Evolutionary conservation across 1,139 yeast genomes (phyloP), one percentile per base, ranked within the genome.

Genomic region (Kodamaea sp.): DNA sequence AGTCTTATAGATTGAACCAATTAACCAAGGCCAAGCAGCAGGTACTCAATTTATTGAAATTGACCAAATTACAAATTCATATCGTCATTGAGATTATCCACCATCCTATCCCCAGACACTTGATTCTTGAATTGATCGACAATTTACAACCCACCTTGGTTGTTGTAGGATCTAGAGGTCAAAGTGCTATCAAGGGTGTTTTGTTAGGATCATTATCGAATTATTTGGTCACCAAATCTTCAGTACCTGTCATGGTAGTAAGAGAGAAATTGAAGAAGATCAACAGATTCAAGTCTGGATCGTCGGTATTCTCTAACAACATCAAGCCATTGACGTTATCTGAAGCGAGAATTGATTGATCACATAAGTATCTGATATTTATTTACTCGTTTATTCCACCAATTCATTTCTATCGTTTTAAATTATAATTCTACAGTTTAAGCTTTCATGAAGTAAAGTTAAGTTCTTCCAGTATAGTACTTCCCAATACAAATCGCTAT

Each of bases 211-310:
- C 87, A 3, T 72, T 86, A 43, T 78, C 87, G 4, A 86, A 84
- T 50, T 86, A 85, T 55, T 68, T 86, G 48, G 87, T 85, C 9
- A 80, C 88, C 11, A 79, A 82, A 53, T 77, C 87, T 52, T 71
- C 86, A 15, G 90, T 87, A 10, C 97, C 97, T 0, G 94, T 89
- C 16, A 80, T 90, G 83, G 96, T 90, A 31, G 94, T 92, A 13
- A 74, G 95, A 42, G 83, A 83, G 54, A 87, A 85, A 55, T 72
- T 87, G 53, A 84, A 84, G 62, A 82, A 86, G 65, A 71, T 84
- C 42, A 77, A 81, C 45, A 73, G 85, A 51, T 78, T 78, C 59
- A 60, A 74, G 41, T 31, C 46, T 41, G 67, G 76, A 5, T 63
- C 71, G 16, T 61, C 70, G n/a, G 68, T 70, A 16, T 70, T 70